Evolutionary conservation across 495 filamentous ascomycete genomes (phyloP).

Genomic region (Talaromyces liani): DNA sequence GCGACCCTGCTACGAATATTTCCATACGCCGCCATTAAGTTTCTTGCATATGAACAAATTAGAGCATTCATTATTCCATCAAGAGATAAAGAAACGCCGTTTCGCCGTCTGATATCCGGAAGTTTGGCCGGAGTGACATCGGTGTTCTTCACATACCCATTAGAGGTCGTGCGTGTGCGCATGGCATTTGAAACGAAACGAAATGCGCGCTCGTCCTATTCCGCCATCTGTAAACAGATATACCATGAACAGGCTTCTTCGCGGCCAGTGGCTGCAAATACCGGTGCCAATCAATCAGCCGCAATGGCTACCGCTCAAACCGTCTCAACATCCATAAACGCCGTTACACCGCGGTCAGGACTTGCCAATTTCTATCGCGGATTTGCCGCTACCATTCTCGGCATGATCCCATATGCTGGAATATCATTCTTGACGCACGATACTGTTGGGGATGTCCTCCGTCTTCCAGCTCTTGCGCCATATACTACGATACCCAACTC

Average conservation of each 20-base stretch:
- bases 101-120: conserved; percentile 71
- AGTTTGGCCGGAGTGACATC: conserved; percentile 78
- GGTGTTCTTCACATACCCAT: conserved; percentile 91
- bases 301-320: conserved; percentile 25
- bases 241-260: conserved; percentile 60
- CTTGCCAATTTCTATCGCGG: conserved; percentile 91
- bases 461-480: conserved; percentile 51
- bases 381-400: conserved; percentile 79
- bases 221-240: conserved; percentile 69
- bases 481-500: conserved; percentile 57
- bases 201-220: conserved; percentile 56
- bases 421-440: conserved; percentile 98
- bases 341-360: conserved; percentile 53
- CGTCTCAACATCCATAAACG: conserved; percentile 29
- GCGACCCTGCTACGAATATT: conserved; percentile 93
- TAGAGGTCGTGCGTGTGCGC: conserved; percentile 88
- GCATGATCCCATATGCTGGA: conserved; percentile 95
- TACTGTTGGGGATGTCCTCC: conserved; percentile 71
- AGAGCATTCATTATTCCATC: conserved; percentile 64
- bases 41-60: conserved; percentile 94
- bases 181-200: conserved; percentile 86
- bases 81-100: conserved; percentile 66
- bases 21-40: conserved; percentile 95
- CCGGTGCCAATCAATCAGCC: conserved; percentile 16
- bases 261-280: conserved; percentile 13